Evolutionary conservation across 352 stramenopile genomes (phyloP), one percentile per base, ranked within the genome.

Genomic region (Phytopythium delawarense): DNA sequence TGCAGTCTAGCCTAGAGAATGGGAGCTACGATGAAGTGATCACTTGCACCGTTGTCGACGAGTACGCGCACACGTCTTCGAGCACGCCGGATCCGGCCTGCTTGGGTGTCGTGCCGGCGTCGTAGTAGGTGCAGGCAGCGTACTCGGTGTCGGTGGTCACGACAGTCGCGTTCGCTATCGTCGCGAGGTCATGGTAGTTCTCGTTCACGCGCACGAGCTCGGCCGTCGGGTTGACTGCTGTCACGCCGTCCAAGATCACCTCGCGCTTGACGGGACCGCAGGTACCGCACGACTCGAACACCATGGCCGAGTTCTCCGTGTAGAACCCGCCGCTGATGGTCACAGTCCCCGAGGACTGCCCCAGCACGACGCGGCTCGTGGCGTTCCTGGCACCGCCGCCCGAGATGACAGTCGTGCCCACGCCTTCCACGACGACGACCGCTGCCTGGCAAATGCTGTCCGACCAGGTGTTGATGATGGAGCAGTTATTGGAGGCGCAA

Each of bases 161-260:
- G 45, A 87, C 74, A 42, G 66, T 80, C 16, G 73, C 66, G 53
- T 74, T 84, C 18, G 70, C 72, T 42, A 88, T 78, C 0, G 65
- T 75, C 20, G 76, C 81, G 55, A 74, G 61, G 62, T 90, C 81
- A 40, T 87, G 83, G 72, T 90, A 90, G 65, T 90, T 90, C 34
- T 75, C 65, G 55, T 90, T 90, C 64, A 90, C 70, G 30, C 78
- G 75, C 53, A 90, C 80, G 18, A 90, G 71, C 44, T 84, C 75
- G 0, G 72, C 66, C 1, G 69, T 78, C 34, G 81, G 81, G 57
- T 84, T 79, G n/a, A 81, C 62, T n/a, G 64, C 74, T 20, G 78
- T 69, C 16, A 88, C 67, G 34, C 75, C 75, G 34, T 83, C 71
- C 49, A 90, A 59, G 25, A 75, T 70, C 44, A 88, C 55, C 20